Percentiles rank a stretch among this genome's conserved stretches.
Evolutionary conservation across 1,284 basidiomycete genomes (phyloP).

Genomic region (Earliella scabrosa): DNA sequence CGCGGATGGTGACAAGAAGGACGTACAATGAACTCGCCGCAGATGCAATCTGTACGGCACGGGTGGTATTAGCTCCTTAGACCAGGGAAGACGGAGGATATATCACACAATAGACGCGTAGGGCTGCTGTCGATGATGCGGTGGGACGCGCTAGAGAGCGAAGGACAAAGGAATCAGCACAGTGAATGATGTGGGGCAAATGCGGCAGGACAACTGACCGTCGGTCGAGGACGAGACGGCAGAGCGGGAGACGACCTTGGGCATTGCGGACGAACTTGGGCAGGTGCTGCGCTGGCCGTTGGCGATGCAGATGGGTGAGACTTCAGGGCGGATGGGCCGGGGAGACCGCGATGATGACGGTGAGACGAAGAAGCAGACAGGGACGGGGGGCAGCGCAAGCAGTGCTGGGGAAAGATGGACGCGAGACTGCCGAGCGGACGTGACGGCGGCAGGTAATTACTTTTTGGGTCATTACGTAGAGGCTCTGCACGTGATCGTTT

Average conservation of each 20-base stretch:
- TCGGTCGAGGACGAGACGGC: constrained; percentile 82
- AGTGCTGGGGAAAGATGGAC: constrained; percentile 3
- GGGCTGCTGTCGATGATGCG: constrained; percentile 73
- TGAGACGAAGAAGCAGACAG: background rate
- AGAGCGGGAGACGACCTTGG: constrained; percentile 82
- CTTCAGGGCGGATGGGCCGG: background rate
- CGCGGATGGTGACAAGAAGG: constrained; percentile 11
- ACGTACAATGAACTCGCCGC: constrained; percentile 83
- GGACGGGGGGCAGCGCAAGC: background rate
- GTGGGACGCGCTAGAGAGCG: constrained; percentile 68
- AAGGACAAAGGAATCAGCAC: constrained; percentile 19
- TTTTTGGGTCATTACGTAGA: constrained; percentile 17
- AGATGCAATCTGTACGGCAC: constrained; percentile 69
- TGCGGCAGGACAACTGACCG: constrained; percentile 47
- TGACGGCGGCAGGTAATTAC: constrained; percentile 1
- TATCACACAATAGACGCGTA: constrained; percentile 78
- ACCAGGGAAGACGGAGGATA: constrained; percentile 15
- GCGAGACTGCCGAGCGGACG: constrained; percentile 7
- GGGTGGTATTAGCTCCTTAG: constrained; percentile 13
- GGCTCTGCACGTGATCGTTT: constrained; percentile 23
- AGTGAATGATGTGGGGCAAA: constrained; percentile 13
- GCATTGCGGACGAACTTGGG: constrained; percentile 48
- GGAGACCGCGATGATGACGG: constrained; percentile 4
- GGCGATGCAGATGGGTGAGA: background rate
- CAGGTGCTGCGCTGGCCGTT: background rate